Base-by-base conservation (phyloP, 2,329 filamentous ascomycete genomes). In the Botryotinia calthae region DNA sequence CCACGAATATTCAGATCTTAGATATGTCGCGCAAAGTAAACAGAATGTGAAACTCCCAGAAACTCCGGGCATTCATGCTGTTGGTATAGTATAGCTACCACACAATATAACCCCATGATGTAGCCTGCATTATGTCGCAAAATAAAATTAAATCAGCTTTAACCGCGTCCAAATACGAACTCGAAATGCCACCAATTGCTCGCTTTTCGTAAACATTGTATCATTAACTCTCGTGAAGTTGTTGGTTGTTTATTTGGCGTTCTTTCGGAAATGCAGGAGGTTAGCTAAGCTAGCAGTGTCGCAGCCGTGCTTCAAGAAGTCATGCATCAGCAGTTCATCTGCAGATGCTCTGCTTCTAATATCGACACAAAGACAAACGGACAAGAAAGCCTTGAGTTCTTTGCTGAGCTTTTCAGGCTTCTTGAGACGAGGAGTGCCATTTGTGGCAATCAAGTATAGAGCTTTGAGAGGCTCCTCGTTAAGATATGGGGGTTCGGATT, bases 341-440 rank as follows among this genome's bases (percentile, higher is more conserved):
- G 96, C 94, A 40, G 94, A 97, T 20, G 96, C 96, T 81, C 96
- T 90, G 81, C 92, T 95, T 86, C 95, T 95, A 79, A 99, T 95
- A 79, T 98, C 95, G 64, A 99, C 96, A 79, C 96, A 98, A 64
- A 99, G 87, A 83, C 96, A 99, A 76, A 98, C 95, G 40, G 93
- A 96, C 80, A 99, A 84, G 89, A 99, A 99, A 34, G 93, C 93
- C 86, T 98, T 98, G 78, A 99, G 89, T 84, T 98, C 96, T 86
- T 97, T 98, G 85, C 93, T 97, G 74, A 98, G 88, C 85, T 97
- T 97, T 84, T 99, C 95, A 1, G 96, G 95, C 84, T 98, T 97
- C 92, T 99, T 99, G 76, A 99, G 88, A 73, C 94, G 90, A 34
- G 96, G 96, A 8, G 96, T 98, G 63, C 96, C 96, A 80, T 97